Evolutionary conservation across 345 rosid genomes (phyloP).

Genomic region (Euphorbia lathyris): DNA sequence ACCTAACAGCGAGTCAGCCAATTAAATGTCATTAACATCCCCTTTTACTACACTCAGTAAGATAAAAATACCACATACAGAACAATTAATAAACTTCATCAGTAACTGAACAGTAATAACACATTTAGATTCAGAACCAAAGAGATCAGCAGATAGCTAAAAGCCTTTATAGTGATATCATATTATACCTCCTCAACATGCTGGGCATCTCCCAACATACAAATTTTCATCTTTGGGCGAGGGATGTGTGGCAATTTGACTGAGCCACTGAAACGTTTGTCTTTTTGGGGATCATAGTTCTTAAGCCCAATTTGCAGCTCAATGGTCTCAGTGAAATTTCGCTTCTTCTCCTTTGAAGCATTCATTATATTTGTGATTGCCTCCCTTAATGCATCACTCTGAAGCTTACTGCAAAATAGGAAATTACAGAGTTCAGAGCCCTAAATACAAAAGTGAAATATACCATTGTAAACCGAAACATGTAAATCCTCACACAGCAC

Average conservation of each 20-base stretch:
- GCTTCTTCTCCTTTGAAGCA: slow-evolving; percentile 55
- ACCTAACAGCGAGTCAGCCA: not conserved
- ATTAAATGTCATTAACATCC: not conserved
- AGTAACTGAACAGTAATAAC: not conserved
- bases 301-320: slow-evolving; percentile 95
- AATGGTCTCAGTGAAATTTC: slow-evolving; percentile 82
- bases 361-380: slow-evolving; percentile 57
- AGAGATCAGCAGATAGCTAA: not conserved
- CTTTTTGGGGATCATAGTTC: slow-evolving; percentile 94
- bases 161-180: too few species aligned
- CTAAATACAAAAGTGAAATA: not conserved
- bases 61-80: not conserved
- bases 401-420: slow-evolving; percentile 68
- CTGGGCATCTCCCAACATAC: slow-evolving; percentile 97
- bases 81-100: not conserved
- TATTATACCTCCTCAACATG: slow-evolving; percentile 82
- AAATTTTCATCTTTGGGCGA: slow-evolving; percentile 88
- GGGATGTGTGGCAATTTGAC: slow-evolving; percentile 93
- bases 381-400: slow-evolving; percentile 81
- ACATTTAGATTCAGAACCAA: not conserved
- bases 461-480: not conserved
- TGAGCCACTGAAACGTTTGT: slow-evolving; percentile 89
- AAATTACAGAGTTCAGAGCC: not conserved
- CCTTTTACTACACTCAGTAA: not conserved
- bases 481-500: not conserved